Evolutionary conservation across 2,329 filamentous ascomycete species (phyloP).

Genomic region (Calonectria hongkongensis): DNA sequence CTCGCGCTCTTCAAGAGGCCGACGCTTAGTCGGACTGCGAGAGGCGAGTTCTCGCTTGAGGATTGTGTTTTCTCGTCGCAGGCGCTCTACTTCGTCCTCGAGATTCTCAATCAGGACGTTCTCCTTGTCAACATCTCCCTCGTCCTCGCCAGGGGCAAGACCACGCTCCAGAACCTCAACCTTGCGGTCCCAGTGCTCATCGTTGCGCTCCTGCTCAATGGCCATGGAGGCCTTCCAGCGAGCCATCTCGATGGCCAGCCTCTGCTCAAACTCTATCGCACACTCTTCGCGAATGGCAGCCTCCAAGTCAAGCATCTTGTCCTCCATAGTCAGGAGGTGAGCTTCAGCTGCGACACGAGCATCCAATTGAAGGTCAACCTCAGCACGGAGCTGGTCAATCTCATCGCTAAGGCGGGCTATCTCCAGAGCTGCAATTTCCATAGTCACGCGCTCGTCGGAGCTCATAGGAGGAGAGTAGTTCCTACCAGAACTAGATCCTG

Average conservation of each 20-base stretch:
- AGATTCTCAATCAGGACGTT: conserved; percentile 78
- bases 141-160: conserved; percentile 62
- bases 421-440: conserved; percentile 88
- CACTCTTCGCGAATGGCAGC: conserved; percentile 92
- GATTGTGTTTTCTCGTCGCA: conserved; percentile 78
- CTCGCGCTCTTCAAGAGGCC: conserved; percentile 73
- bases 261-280: conserved; percentile 88
- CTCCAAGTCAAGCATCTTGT: conserved; percentile 81
- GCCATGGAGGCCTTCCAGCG: conserved; percentile 89
- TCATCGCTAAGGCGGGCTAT: conserved; percentile 84
- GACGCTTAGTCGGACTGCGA: conserved; percentile 78
- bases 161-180: conserved; percentile 78
- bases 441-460: conserved; percentile 78
- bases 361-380: conserved; percentile 82
- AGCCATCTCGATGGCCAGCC: conserved; percentile 82
- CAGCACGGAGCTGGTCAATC: conserved; percentile 82
- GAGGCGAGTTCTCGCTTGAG: conserved; percentile 79
- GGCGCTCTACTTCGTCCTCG: conserved; percentile 81
- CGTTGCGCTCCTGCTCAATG: conserved; percentile 85
- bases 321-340: conserved; percentile 81
- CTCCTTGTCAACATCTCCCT: conserved; percentile 73
- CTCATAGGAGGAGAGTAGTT: conserved; percentile 63
- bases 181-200: conserved; percentile 92
- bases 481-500: conserved; percentile 61
- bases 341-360: conserved; percentile 83